These are phyloP conservation scores for Platanus orientalis DNA, from an alignment of 164 flowering plant species.

Conservation along the genomic window DNA sequence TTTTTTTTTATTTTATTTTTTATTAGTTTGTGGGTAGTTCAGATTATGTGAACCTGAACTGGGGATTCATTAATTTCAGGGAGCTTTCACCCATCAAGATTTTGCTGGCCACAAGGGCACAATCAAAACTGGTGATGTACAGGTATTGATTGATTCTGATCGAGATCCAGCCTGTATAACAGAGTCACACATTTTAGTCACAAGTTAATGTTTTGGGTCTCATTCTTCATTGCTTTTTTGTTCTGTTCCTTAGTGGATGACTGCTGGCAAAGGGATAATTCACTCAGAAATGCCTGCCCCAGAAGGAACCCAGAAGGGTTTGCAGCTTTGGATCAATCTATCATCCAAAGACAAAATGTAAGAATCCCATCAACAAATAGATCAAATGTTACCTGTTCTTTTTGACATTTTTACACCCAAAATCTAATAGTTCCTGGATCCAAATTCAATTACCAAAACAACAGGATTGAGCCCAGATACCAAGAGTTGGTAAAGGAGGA, in stretches of 20 bases:
- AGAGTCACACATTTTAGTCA: not conserved
- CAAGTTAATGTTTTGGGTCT: not conserved
- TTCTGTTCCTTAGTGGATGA: constrained; percentile 74
- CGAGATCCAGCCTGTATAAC: not conserved
- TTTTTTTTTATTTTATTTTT: not conserved
- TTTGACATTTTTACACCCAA: not conserved
- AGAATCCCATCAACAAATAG: constrained; percentile 9
- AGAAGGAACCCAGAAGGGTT: constrained; percentile 58
- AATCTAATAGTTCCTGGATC: not conserved
- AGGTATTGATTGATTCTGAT: constrained; percentile 34
- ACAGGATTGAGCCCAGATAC: constrained; percentile 81
- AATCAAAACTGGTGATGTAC: constrained; percentile 73
- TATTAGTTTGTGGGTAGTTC: no score
- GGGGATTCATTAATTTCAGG: constrained; percentile 30
- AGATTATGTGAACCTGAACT: constrained; percentile 1
- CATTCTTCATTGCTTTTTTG: not conserved
- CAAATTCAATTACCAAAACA: not conserved
- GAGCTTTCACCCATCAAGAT: constrained; percentile 84
- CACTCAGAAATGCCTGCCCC: constrained; percentile 94
- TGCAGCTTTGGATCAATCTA: constrained; percentile 92
- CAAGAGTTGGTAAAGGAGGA: constrained; percentile 61
- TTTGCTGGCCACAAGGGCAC: constrained; percentile 86
- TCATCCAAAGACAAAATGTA: constrained; percentile 82
- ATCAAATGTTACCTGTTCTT: not conserved
- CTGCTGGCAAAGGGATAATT: constrained; percentile 89